phyloP scores from a whole-genome alignment of 139 green algal genomes.

The Closterium sp. region DNA sequence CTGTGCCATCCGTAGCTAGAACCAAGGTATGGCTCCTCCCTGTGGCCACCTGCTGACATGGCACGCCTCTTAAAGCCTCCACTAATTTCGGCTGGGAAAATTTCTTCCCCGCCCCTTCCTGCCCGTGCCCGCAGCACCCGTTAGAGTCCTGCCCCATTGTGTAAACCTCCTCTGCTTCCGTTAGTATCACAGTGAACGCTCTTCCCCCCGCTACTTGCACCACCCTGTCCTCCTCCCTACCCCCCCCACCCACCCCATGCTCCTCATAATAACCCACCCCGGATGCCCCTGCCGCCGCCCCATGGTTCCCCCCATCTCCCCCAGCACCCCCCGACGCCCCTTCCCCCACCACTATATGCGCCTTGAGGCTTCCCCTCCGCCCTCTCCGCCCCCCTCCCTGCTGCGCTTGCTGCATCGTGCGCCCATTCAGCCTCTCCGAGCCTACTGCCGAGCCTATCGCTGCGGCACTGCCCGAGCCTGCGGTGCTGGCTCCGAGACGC shows the following conservation, averaged over 20 bases:
- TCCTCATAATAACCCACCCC: not conserved
- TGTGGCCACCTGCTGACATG: not conserved
- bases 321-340: too few relatives aligned
- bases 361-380: not conserved
- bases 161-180: not conserved
- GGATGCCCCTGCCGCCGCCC: too few relatives aligned
- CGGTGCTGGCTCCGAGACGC: not conserved
- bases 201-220: not conserved
- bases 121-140: not conserved
- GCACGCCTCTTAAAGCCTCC: not conserved
- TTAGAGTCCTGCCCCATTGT: not conserved
- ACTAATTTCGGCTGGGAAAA: not conserved
- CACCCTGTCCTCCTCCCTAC: not conserved
- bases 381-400: not conserved
- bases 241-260: too few relatives aligned
- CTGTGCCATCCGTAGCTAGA: not conserved
- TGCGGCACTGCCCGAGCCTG: not conserved
- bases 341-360: not conserved
- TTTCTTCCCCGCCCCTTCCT: not conserved
- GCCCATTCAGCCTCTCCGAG: too few relatives aligned
- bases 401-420: not conserved
- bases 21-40: not conserved
- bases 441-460: not conserved
- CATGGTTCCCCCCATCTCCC: not conserved
- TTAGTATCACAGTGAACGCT: not conserved